Base-by-base conservation (phyloP, 129 eudicot species). In the Artemisia tridentata region DNA sequence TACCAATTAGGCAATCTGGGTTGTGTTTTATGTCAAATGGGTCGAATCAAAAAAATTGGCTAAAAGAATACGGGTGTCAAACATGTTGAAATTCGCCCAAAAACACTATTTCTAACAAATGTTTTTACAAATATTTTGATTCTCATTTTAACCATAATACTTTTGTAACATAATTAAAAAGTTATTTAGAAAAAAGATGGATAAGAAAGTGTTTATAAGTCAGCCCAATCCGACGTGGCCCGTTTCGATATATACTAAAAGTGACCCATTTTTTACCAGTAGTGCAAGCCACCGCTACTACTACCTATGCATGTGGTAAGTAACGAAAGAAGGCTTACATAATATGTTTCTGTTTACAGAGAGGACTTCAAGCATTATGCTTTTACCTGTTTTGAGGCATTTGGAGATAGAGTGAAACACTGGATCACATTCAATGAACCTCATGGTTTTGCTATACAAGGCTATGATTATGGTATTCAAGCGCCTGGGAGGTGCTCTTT, bases 341-440 rank as follows among this genome's bases (percentile, higher is more conserved):
- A 16, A 11, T 57, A 56, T 71, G 55, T 10, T 64, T 51, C 1
- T 25, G 19, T 67, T 71, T 79, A 62, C 87, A 92, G 98, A 76
- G 79, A 89, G 45, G 99, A 95, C 72, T 95, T 89, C 67, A 83
- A 84, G 79, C 72, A 72, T 15, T 95, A 85, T 78, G 99, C 99
- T 13, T 78, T 78, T 63, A 86, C 91, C 27, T 90, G 96, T 79
- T 93, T 89, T 78, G 60, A 86, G 76, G 91, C 79, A 17, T 93
- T 93, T 62, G 99, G 99, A 20, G 89, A 90, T 79, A 78, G 96
- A 78, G 99, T 93, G 78, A 93, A 88, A 75, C 64, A 93, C 23
- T 93, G 99, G 99, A 85, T 93, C 68, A 93, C 99, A 15, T 87
- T 93, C 80, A 93, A 93, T 50, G 99, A 93, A 85, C 99, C 99